Percentiles rank a stretch among this genome's conserved stretches.
These are phyloP conservation scores for Tuber umbilicatum DNA, from an alignment of 495 filamentous ascomycete genomes.

Conservation along the genomic window DNA sequence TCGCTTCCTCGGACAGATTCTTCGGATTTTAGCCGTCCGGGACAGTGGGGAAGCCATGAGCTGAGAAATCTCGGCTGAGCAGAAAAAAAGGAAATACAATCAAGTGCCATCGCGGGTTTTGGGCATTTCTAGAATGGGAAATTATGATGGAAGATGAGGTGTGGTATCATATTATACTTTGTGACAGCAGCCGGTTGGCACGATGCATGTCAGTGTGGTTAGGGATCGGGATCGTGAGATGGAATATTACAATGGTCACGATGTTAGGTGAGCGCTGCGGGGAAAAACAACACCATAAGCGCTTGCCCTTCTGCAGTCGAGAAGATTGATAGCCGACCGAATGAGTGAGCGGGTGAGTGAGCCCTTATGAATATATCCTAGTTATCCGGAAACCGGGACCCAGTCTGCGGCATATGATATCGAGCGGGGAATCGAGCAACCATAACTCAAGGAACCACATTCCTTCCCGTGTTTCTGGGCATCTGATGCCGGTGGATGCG, in stretches of 20 bases:
- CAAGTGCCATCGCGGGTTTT: background rate
- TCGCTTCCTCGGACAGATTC: background rate
- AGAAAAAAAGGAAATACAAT: background rate
- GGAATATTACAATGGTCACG: background rate
- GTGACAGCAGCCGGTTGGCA: background rate
- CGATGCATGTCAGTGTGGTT: background rate
- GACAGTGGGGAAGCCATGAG: background rate
- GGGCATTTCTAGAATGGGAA: background rate
- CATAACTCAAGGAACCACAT: background rate
- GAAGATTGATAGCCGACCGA: background rate
- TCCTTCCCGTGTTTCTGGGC: background rate
- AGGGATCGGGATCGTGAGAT: background rate
- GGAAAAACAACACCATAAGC: background rate
- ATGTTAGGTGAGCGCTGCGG: background rate
- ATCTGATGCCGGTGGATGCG: background rate
- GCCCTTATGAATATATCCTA: background rate
- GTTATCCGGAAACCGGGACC: background rate
- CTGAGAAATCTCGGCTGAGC: background rate
- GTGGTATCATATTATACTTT: background rate
- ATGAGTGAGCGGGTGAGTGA: background rate
- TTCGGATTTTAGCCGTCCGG: background rate
- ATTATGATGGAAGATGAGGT: background rate
- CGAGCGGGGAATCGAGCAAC: background rate
- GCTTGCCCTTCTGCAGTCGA: background rate
- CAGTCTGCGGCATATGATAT: background rate